These are phyloP conservation scores for Stagonosporopsis tanaceti DNA, from an alignment of 2,329 filamentous ascomycete species.

Conservation along the genomic window DNA sequence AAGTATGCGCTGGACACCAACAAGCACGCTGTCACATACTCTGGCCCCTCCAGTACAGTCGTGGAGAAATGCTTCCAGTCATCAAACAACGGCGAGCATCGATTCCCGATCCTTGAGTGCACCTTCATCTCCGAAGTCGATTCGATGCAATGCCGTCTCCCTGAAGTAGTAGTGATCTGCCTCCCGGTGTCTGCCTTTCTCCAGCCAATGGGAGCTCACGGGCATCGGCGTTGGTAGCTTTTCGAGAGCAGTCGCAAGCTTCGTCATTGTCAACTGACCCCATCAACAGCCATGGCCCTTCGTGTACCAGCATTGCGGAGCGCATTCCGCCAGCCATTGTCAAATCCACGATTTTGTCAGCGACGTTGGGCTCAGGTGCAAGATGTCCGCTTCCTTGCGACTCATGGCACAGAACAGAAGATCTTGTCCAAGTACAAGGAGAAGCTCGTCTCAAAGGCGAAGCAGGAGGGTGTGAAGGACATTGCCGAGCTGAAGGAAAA, in stretches of 20 bases:
- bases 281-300: slow-evolving; percentile 28
- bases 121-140: slow-evolving; percentile 12
- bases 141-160: slow-evolving; percentile 14
- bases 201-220: slow-evolving; percentile 16
- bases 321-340: slow-evolving; percentile 42
- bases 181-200: slow-evolving; percentile 7
- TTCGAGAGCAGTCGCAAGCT: slow-evolving; percentile 11
- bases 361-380: slow-evolving; percentile 90
- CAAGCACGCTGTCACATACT: background rate
- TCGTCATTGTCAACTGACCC: slow-evolving; percentile 10
- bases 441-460: slow-evolving; percentile 84
- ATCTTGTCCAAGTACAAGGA: slow-evolving; percentile 85
- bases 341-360: slow-evolving; percentile 59
- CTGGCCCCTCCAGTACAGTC: background rate
- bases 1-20: no score
- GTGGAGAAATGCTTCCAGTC: background rate
- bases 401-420: slow-evolving; percentile 71
- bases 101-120: slow-evolving; percentile 10
- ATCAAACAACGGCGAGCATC: background rate
- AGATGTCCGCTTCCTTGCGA: slow-evolving; percentile 88
- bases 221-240: slow-evolving; percentile 11
- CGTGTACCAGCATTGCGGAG: slow-evolving; percentile 42
- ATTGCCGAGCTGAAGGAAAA: slow-evolving; percentile 80
- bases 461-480: slow-evolving; percentile 72
- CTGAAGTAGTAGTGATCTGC: slow-evolving; percentile 17